phyloP scores from a whole-genome alignment of 805 yeast genomes.

The Tetrapisispora pingtungensis region DNA sequence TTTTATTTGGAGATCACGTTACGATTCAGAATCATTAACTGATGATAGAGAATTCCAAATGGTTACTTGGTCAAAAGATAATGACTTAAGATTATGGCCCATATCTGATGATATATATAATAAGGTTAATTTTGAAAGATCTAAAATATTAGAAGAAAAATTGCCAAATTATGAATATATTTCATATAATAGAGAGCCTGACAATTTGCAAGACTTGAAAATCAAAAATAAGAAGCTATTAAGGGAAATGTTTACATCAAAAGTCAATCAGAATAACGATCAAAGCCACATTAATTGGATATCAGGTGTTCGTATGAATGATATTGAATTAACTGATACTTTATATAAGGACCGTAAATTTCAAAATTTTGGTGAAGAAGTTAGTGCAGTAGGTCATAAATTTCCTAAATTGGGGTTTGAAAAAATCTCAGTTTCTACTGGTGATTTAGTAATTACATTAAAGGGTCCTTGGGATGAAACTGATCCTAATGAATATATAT shows the following conservation, averaged over 20 bases:
- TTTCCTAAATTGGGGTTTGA: constrained; percentile 84
- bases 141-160: constrained; percentile 29
- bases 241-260: constrained; percentile 33
- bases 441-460: constrained; percentile 64
- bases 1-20: constrained; percentile 74
- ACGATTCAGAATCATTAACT: constrained; percentile 33
- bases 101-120: constrained; percentile 40
- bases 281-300: constrained; percentile 80
- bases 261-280: constrained; percentile 30
- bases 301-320: constrained; percentile 70
- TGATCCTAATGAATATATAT: constrained; percentile 37
- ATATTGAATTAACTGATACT: constrained; percentile 31
- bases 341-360: constrained; percentile 31
- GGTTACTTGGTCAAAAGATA: constrained; percentile 90
- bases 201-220: constrained; percentile 15
- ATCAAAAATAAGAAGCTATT: constrained; percentile 23
- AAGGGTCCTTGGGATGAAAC: constrained; percentile 63
- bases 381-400: constrained; percentile 75
- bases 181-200: constrained; percentile 47
- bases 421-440: constrained; percentile 78
- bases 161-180: constrained; percentile 36
- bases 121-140: constrained; percentile 35
- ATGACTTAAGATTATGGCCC: constrained; percentile 79
- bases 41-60: constrained; percentile 81
- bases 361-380: constrained; percentile 82